Base-by-base conservation (phyloP, 1,284 basidiomycete species). In the Ceratobasidium sp. region DNA sequence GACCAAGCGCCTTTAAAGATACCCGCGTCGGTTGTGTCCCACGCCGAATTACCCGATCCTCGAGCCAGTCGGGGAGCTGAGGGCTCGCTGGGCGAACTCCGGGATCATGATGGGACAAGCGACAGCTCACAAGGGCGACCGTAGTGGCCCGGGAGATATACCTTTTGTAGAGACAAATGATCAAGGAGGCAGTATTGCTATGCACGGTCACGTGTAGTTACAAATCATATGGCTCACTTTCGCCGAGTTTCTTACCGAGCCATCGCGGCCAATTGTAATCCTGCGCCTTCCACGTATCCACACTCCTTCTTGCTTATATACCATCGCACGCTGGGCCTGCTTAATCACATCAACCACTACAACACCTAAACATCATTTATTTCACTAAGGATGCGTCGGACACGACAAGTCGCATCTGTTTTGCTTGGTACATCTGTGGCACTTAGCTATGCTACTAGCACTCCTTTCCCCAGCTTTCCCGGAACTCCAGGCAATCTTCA, bases 231-330 rank as follows among this genome's bases (percentile, higher is more conserved):
- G 42, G 20, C 56, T 23, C 56, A 42, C 33, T 42, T 13, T 64
- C 28, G 7, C 69, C 71, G 59, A 64, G 71, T 74, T 74, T 64
- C 61, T 64, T 64, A 46, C 71, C 59, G 69, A 71, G 42, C 57
- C 52, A n/a, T 56, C 42, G 38, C 69, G 69, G 69, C 40, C 28
- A 28, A 50, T 23, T 46, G 23, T n/a, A 23, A 28, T 38, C 50
- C 23, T 23, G 26, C 48, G 17, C 26, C 38, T 64, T 48, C 71
- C 71, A 74, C 71, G 71, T 74, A 74, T 62, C 71, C 71, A 64
- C 71, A 44, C 61, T 74, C 71, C 26, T 71, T 71, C 23, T 42
- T n/a, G 46, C 46, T 56, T 54, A 50, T 52, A 62, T 74, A 74
- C 44, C n/a, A 64, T 54, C 54, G 46, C 59, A 48, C 59, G 42